Conservation (phyloP, 805 yeast genomes). For the Saccharomycopsis fodiens region DNA sequence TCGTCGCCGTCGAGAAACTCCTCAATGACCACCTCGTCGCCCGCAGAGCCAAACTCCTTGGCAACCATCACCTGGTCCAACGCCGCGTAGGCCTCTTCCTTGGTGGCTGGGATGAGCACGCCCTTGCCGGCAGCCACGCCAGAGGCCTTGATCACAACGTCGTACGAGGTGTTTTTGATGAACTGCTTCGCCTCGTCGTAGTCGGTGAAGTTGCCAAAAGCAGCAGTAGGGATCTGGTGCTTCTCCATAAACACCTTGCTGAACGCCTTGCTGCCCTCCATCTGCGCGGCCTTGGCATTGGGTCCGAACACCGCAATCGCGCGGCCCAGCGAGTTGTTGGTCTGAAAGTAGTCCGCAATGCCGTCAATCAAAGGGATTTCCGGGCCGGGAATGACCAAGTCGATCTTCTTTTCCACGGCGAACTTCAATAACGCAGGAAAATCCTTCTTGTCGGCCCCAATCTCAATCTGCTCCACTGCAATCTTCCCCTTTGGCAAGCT, state of each 20-base stretch:
- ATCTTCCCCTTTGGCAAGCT: slow-evolving; percentile 36
- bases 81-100: slow-evolving; percentile 79
- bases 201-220: slow-evolving; percentile 71
- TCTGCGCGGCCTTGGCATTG: slow-evolving; percentile 75
- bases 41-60: slow-evolving; percentile 86
- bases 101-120: slow-evolving; percentile 80
- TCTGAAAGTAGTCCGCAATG: slow-evolving; percentile 52
- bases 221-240: slow-evolving; percentile 92
- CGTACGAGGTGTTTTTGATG: slow-evolving; percentile 55
- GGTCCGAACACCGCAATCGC: slow-evolving; percentile 96
- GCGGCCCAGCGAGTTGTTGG: slow-evolving; percentile 24
- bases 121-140: slow-evolving; percentile 99
- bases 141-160: slow-evolving; percentile 90
- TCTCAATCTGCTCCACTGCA: slow-evolving; percentile 45
- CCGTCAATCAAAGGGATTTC: slow-evolving; percentile 98
- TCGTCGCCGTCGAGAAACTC: slow-evolving; percentile 97
- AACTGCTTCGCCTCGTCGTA: slow-evolving; percentile 71
- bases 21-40: slow-evolving; percentile 91
- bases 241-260: slow-evolving; percentile 90
- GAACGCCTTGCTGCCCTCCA: slow-evolving; percentile 96
- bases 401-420: slow-evolving; percentile 59
- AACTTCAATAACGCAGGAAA: slow-evolving; percentile 66
- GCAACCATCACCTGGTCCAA: slow-evolving; percentile 84
- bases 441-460: slow-evolving; percentile 57
- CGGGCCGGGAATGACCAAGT: slow-evolving; percentile 94